Conservation (phyloP, 805 yeast species). For the Huiozyma naganishii region DNA sequence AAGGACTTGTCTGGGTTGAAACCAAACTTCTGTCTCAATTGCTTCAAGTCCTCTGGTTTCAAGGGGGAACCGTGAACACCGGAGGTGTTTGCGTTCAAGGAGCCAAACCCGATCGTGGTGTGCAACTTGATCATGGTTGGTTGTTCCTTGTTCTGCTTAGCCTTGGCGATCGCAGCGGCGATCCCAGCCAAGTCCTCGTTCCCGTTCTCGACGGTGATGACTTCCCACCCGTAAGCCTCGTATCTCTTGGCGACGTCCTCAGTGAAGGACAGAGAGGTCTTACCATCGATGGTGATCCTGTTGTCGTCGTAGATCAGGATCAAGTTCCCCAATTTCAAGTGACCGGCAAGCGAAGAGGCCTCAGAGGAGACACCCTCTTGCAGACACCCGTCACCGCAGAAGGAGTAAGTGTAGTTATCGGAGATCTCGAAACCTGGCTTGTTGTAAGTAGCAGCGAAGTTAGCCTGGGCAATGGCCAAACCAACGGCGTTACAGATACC, state of each 20-base stretch:
- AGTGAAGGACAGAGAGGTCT: constrained; percentile 79
- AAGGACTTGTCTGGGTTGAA: constrained; percentile 80
- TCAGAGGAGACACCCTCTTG: constrained; percentile 97
- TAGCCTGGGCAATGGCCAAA: constrained; percentile 86
- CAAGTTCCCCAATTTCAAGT: constrained; percentile 82
- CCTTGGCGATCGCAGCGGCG: constrained; percentile 64
- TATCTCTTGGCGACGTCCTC: constrained; percentile 83
- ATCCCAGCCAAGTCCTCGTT: constrained; percentile 67
- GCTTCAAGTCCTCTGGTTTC: constrained; percentile 84
- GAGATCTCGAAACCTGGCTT: constrained; percentile 61
- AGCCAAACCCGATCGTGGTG: constrained; percentile 93
- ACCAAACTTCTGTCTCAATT: constrained; percentile 73
- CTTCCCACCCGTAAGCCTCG: constrained; percentile 92
- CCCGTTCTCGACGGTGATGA: constrained; percentile 66
- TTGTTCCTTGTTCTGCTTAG: constrained; percentile 64
- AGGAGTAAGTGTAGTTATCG: constrained; percentile 64
- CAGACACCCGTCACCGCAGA: constrained; percentile 96
- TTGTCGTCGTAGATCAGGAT: constrained; percentile 95
- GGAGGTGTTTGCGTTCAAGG: constrained; percentile 73
- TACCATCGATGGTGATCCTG: constrained; percentile 94
- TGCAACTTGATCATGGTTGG: constrained; percentile 83
- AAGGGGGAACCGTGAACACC: constrained; percentile 94
- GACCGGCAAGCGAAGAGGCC: constrained; percentile 93
- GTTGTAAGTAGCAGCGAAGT: constrained; percentile 86
- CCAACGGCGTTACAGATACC: constrained; percentile 96